Evolutionary conservation across 2,329 filamentous ascomycete species (phyloP).

Genomic region (Colletotrichum sp.): DNA sequence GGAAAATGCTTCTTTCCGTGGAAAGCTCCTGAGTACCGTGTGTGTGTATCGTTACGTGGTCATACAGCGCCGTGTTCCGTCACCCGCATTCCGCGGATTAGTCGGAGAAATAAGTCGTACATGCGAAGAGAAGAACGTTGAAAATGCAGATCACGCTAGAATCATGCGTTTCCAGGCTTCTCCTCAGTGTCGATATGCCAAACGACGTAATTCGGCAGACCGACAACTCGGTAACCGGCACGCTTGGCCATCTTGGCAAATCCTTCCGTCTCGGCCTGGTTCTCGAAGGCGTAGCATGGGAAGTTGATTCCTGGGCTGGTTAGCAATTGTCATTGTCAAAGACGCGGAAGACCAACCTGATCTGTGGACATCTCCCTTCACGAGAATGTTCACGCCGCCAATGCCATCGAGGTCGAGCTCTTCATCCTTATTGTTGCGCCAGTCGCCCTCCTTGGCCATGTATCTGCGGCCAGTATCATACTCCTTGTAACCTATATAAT

Average conservation of each 20-base stretch:
- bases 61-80: slow-evolving; percentile 21
- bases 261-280: slow-evolving; percentile 97
- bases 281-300: slow-evolving; percentile 94
- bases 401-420: slow-evolving; percentile 94
- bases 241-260: slow-evolving; percentile 99
- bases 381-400: slow-evolving; percentile 95
- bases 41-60: slow-evolving; percentile 20
- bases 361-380: slow-evolving; percentile 97
- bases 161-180: slow-evolving; percentile 78
- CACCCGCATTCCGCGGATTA: slow-evolving; percentile 20
- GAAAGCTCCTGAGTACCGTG: slow-evolving; percentile 10
- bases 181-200: slow-evolving; percentile 99
- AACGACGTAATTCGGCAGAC: slow-evolving; percentile 95
- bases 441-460: slow-evolving; percentile 91
- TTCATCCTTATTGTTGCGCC: slow-evolving; percentile 88
- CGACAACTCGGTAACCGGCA: slow-evolving; percentile 90
- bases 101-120: slow-evolving; percentile 19
- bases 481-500: slow-evolving; percentile 80
- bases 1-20: slow-evolving; percentile 3
- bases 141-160: neutral
- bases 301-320: slow-evolving; percentile 84
- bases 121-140: slow-evolving; percentile 10
- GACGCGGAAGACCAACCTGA: slow-evolving; percentile 66
- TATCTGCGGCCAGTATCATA: slow-evolving; percentile 89
- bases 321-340: neutral